Conservation (phyloP, 108 stramenopile genomes). For the Conticribra weissflogii region DNA sequence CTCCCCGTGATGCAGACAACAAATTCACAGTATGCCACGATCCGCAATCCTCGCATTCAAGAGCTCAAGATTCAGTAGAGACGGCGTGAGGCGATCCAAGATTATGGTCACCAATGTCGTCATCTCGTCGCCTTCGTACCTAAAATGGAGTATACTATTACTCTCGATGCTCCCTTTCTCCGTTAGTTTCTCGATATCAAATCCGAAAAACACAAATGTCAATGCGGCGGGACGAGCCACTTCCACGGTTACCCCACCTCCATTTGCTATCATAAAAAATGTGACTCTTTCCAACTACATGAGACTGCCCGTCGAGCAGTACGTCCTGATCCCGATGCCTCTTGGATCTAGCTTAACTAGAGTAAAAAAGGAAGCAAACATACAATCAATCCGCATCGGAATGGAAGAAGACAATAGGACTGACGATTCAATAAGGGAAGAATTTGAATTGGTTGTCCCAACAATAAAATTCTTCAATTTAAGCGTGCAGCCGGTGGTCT, state of each 20-base stretch:
- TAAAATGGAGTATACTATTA: too few species aligned
- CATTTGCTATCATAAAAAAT: constrained; percentile 14
- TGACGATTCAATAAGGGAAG: background rate
- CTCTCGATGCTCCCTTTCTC: too few species aligned
- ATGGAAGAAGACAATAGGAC: background rate
- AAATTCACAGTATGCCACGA: too few species aligned
- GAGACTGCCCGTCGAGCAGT: constrained; percentile 51
- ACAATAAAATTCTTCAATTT: constrained; percentile 45
- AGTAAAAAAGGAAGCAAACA: background rate
- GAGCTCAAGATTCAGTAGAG: too few species aligned
- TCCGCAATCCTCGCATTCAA: too few species aligned
- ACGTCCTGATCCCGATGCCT: constrained; percentile 53
- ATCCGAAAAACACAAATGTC: constrained; percentile 34
- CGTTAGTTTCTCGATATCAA: background rate
- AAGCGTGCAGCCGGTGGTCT: constrained; percentile 40
- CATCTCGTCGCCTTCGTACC: too few species aligned
- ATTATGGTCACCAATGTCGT: too few species aligned
- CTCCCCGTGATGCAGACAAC: too few species aligned
- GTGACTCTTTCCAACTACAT: constrained; percentile 48
- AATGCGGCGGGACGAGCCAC: constrained; percentile 27
- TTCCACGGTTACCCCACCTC: constrained; percentile 15
- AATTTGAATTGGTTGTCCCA: constrained; percentile 49
- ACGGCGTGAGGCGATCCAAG: too few species aligned
- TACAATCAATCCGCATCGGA: background rate
- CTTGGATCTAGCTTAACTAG: constrained; percentile 37